Evolutionary conservation across 768 basidiomycete species (phyloP).

Genomic region (Coprinopsis strossmayeri): DNA sequence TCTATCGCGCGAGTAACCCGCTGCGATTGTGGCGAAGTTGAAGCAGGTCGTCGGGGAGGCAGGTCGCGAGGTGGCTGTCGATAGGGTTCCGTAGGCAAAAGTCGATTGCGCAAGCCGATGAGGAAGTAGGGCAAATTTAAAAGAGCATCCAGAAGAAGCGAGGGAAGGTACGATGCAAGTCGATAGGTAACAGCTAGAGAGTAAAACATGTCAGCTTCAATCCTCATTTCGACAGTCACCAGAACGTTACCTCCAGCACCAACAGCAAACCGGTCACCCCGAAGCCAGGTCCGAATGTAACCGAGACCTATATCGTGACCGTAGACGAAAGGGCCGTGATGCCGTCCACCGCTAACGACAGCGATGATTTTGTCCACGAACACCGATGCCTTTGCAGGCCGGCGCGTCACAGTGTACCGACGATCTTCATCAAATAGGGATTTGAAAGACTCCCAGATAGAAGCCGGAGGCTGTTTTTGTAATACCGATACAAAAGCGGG

Average conservation of each 20-base stretch:
- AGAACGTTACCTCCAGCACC: slow-evolving; percentile 68
- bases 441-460: slow-evolving; percentile 23
- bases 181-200: slow-evolving; percentile 61
- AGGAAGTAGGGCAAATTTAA: slow-evolving; percentile 63
- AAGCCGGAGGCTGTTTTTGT: slow-evolving; percentile 22
- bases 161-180: slow-evolving; percentile 64
- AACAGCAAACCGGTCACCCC: slow-evolving; percentile 63
- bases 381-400: slow-evolving; percentile 47
- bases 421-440: slow-evolving; percentile 31
- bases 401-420: slow-evolving; percentile 37
- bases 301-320: slow-evolving; percentile 43
- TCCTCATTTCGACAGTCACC: slow-evolving; percentile 2
- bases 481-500: slow-evolving; percentile 53
- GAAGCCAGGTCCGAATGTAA: slow-evolving; percentile 46
- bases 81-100: slow-evolving; percentile 47
- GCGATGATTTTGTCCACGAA: slow-evolving; percentile 56
- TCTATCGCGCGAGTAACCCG: neutral
- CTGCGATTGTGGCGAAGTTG: neutral
- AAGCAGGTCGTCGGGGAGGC: slow-evolving; percentile 12
- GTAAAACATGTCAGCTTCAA: slow-evolving; percentile 4
- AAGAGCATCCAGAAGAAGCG: slow-evolving; percentile 54
- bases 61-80: slow-evolving; percentile 26
- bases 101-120: slow-evolving; percentile 52
- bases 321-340: slow-evolving; percentile 30
- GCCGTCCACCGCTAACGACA: slow-evolving; percentile 53